phyloP scores from a whole-genome alignment of 768 basidiomycete species.

The Amanita subjunquillea region DNA sequence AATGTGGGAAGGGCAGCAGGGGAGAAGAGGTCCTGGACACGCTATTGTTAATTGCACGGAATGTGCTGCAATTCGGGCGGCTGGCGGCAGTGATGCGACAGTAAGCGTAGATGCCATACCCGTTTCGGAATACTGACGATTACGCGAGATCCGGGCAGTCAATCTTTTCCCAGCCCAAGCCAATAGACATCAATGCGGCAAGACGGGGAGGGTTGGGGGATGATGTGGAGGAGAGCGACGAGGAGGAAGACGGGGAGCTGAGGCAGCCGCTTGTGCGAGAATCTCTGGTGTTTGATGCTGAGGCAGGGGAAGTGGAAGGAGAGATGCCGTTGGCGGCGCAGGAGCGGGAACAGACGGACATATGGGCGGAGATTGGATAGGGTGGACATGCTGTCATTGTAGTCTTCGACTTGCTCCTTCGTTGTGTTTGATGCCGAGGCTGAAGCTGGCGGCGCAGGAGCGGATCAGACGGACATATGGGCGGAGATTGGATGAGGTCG shows the following conservation, averaged over 20 bases:
- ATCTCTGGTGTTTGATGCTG: slow-evolving; percentile 55
- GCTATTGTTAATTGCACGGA: slow-evolving; percentile 82
- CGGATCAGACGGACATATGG: slow-evolving; percentile 63
- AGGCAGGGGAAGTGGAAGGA: slow-evolving; percentile 16
- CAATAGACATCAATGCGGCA: slow-evolving; percentile 71
- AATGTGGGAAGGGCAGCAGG: slow-evolving; percentile 73
- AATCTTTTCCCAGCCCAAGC: slow-evolving; percentile 79
- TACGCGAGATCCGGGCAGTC: slow-evolving; percentile 69
- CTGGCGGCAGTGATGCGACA: slow-evolving; percentile 91
- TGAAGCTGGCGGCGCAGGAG: slow-evolving; percentile 19
- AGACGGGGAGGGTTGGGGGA: slow-evolving; percentile 56
- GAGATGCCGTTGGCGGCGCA: slow-evolving; percentile 10
- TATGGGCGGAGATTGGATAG: slow-evolving; percentile 61
- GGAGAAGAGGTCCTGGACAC: slow-evolving; percentile 95
- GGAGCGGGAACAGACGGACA: slow-evolving; percentile 57
- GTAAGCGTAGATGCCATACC: slow-evolving; percentile 35
- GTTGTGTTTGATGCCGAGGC: too few species aligned
- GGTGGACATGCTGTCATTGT: neutral
- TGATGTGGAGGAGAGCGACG: slow-evolving; percentile 64
- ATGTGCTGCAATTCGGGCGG: slow-evolving; percentile 86
- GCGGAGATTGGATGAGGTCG: slow-evolving; percentile 43
- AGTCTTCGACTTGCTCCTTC: too few species aligned
- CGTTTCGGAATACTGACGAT: slow-evolving; percentile 8
- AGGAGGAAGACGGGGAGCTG: slow-evolving; percentile 47
- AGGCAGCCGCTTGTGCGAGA: slow-evolving; percentile 49